A percentile compares a stretch with the other conserved stretches of the same genome.
These are phyloP conservation scores for Dryas octopetala DNA, from an alignment of 306 rosid species.

Conservation along the genomic window DNA sequence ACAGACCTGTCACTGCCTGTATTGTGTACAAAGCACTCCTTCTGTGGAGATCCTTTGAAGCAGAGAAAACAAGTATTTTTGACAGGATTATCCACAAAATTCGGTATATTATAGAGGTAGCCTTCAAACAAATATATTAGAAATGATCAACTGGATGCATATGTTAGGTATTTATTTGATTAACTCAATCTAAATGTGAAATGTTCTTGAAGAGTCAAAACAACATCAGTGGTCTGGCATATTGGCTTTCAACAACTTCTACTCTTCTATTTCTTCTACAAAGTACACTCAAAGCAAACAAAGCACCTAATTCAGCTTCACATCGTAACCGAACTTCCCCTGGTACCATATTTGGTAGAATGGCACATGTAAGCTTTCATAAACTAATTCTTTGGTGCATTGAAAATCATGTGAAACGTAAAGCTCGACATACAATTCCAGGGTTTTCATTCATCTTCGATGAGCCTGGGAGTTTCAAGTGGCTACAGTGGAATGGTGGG, in stretches of 20 bases:
- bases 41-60: slow-evolving; percentile 90
- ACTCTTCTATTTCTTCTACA: slow-evolving; percentile 78
- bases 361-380: slow-evolving; percentile 70
- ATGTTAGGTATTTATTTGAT: background rate
- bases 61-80: slow-evolving; percentile 76
- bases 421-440: slow-evolving; percentile 22
- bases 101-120: slow-evolving; percentile 65
- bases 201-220: slow-evolving; percentile 53
- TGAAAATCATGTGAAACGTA: slow-evolving; percentile 3
- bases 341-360: slow-evolving; percentile 72
- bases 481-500: slow-evolving; percentile 86
- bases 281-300: slow-evolving; percentile 81
- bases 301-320: slow-evolving; percentile 46
- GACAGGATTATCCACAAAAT: slow-evolving; percentile 71
- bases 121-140: slow-evolving; percentile 4
- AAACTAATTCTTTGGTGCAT: slow-evolving; percentile 12
- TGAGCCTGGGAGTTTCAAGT: slow-evolving; percentile 72
- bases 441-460: slow-evolving; percentile 77
- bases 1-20: slow-evolving; percentile 71
- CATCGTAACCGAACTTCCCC: slow-evolving; percentile 70
- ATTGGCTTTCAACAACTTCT: slow-evolving; percentile 87
- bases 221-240: slow-evolving; percentile 64
- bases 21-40: slow-evolving; percentile 74
- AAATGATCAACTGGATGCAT: slow-evolving; percentile 6
- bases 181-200: slow-evolving; percentile 6